These are phyloP conservation scores for Penicillium sp. DNA, from an alignment of 2,329 filamentous ascomycete species.

Conservation along the genomic window DNA sequence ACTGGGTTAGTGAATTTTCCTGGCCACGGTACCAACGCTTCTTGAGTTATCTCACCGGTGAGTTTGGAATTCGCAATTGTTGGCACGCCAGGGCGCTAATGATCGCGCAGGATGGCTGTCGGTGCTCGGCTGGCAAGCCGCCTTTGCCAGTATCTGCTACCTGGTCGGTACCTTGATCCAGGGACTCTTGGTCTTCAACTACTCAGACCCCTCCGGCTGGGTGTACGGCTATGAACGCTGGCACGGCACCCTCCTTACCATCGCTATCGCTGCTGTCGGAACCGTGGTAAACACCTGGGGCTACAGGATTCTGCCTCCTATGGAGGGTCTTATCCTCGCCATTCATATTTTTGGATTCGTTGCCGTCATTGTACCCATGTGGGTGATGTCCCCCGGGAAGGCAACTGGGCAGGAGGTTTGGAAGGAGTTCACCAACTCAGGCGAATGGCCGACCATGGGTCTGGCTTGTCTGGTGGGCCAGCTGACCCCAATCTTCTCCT, in stretches of 20 bases:
- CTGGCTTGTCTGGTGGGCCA: constrained; percentile 43
- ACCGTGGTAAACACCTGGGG: constrained; percentile 55
- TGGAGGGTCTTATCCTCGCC: constrained; percentile 54
- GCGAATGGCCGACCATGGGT: constrained; percentile 39
- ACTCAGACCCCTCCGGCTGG: constrained; percentile 23
- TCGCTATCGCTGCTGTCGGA: constrained; percentile 49
- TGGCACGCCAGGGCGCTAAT: no score
- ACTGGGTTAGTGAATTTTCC: constrained; percentile 44
- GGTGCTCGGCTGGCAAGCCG: constrained; percentile 40
- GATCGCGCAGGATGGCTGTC: constrained; percentile 35
- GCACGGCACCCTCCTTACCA: constrained; percentile 51
- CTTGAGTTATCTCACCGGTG: constrained; percentile 40
- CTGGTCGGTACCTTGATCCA: constrained; percentile 38
- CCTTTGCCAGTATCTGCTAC: constrained; percentile 36
- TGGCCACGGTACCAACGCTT: constrained; percentile 35
- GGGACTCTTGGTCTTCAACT: constrained; percentile 37
- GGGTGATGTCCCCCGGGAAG: constrained; percentile 29
- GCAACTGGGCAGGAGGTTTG: constrained; percentile 31
- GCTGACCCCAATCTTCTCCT: constrained; percentile 29
- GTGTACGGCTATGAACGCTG: constrained; percentile 26
- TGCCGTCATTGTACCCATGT: constrained; percentile 41
- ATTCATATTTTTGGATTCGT: constrained; percentile 52
- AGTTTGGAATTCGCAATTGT: not conserved
- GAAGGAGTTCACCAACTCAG: constrained; percentile 40
- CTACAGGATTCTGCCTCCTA: constrained; percentile 47